These are phyloP conservation scores for Rhizopus microsporus DNA, from an alignment of 371 early-diverging fungal species.

Conservation along the genomic window DNA sequence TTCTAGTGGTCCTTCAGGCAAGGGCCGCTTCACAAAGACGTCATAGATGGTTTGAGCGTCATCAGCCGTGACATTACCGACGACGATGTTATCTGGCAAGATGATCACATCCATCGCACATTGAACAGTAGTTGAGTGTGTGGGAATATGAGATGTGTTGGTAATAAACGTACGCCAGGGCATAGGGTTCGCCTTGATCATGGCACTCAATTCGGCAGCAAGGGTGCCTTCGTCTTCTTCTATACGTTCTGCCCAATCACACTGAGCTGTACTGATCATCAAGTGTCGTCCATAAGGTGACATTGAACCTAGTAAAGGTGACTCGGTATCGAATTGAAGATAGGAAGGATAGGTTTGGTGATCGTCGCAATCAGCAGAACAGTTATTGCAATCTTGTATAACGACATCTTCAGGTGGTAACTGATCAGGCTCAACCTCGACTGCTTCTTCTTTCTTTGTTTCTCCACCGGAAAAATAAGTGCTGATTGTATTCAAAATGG, in stretches of 20 bases:
- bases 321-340: slow-evolving; percentile 60
- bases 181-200: slow-evolving; percentile 25
- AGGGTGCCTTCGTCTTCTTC: slow-evolving; percentile 58
- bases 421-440: slow-evolving; percentile 23
- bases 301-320: slow-evolving; percentile 61
- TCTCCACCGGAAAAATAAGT: slow-evolving; percentile 1
- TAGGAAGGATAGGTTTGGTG: slow-evolving; percentile 68
- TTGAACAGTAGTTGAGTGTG: slow-evolving; percentile 26
- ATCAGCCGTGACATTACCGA: slow-evolving; percentile 53
- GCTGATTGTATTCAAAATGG: slow-evolving; percentile 5
- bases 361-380: slow-evolving; percentile 52
- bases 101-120: slow-evolving; percentile 46
- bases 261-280: slow-evolving; percentile 64
- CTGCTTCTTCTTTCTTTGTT: neutral
- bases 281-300: slow-evolving; percentile 75
- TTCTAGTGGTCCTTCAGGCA: slow-evolving; percentile 25
- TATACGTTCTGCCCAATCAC: slow-evolving; percentile 63
- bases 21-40: slow-evolving; percentile 43
- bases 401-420: slow-evolving; percentile 39
- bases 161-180: slow-evolving; percentile 49
- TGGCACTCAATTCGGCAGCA: slow-evolving; percentile 36
- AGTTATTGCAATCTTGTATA: slow-evolving; percentile 40
- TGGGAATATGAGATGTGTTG: slow-evolving; percentile 46
- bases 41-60: slow-evolving; percentile 51
- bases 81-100: slow-evolving; percentile 59